Percentiles rank a stretch among this genome's conserved stretches.
These are phyloP conservation scores for Acanthochlamys bracteata DNA, from an alignment of 106 monocot species.

Conservation along the genomic window DNA sequence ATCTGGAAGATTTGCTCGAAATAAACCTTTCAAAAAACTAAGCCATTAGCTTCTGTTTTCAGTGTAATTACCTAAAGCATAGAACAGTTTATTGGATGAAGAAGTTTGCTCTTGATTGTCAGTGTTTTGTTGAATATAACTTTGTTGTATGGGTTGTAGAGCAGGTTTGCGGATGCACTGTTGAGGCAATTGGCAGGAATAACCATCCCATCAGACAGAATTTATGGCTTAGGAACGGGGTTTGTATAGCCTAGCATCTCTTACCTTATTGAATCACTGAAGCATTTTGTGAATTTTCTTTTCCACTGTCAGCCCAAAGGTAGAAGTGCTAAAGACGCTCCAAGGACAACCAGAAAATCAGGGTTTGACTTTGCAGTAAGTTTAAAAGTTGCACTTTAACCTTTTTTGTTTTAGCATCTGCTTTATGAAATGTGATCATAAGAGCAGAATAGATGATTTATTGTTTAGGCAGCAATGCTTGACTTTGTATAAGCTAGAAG, in stretches of 20 bases:
- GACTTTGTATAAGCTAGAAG: background rate
- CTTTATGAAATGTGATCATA: background rate
- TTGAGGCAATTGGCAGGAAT: constrained; percentile 75
- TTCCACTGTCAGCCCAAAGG: constrained; percentile 63
- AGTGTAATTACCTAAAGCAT: no score
- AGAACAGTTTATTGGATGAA: no score
- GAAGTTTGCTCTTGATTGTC: no score
- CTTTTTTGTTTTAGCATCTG: no score
- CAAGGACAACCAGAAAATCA: constrained; percentile 65
- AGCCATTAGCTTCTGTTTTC: no score
- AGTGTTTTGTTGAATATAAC: no score
- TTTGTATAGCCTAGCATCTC: constrained; percentile 24
- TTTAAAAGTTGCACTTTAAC: no score
- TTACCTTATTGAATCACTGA: background rate
- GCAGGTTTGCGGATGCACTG: constrained; percentile 88
- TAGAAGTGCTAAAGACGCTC: constrained; percentile 80
- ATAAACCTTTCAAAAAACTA: no score
- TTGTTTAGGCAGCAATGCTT: background rate
- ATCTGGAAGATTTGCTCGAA: no score
- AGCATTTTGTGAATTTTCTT: background rate
- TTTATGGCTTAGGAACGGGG: constrained; percentile 94
- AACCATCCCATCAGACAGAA: constrained; percentile 63
- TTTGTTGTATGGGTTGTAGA: constrained; percentile 21
- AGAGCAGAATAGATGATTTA: background rate
- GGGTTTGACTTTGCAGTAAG: constrained; percentile 83